Evolutionary conservation across 768 basidiomycete species (phyloP).

Genomic region (Hericium alpestre): DNA sequence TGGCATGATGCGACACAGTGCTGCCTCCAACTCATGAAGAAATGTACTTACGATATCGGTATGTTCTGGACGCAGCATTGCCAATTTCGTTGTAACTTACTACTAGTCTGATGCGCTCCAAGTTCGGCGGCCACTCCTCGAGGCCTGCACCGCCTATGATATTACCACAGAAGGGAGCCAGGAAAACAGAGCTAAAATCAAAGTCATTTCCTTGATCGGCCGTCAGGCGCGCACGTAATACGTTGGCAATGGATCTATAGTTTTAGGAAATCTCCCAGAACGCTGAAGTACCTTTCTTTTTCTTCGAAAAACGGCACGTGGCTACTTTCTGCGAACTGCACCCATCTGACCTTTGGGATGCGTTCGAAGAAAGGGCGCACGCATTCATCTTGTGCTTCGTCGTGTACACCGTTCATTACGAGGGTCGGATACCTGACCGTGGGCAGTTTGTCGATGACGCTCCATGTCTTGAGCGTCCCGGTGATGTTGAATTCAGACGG

Average conservation of each 20-base stretch:
- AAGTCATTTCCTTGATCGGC: no score
- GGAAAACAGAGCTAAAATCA: no score
- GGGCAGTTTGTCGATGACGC: slow-evolving; percentile 32
- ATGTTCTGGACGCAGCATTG: no score
- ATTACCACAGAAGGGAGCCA: no score
- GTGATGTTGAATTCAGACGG: slow-evolving; percentile 28
- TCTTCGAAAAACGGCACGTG: not conserved
- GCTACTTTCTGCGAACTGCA: not conserved
- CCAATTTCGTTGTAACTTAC: no score
- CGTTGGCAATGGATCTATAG: not conserved
- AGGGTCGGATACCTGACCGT: slow-evolving; percentile 27
- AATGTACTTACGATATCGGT: no score
- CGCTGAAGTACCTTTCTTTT: not conserved
- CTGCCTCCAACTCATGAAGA: no score
- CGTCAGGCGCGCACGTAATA: no score
- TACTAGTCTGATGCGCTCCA: no score
- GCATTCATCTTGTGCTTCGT: slow-evolving; percentile 30
- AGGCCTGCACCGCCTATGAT: no score
- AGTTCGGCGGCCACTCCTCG: no score
- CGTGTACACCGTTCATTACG: slow-evolving; percentile 29
- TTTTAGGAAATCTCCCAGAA: not conserved
- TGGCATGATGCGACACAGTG: no score
- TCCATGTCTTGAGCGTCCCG: slow-evolving; percentile 36
- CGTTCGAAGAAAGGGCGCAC: slow-evolving; percentile 26
- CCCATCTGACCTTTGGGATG: slow-evolving; percentile 34